Conservation (phyloP, 2,329 filamentous ascomycete genomes). For the Teratosphaeria epicoccoides region DNA sequence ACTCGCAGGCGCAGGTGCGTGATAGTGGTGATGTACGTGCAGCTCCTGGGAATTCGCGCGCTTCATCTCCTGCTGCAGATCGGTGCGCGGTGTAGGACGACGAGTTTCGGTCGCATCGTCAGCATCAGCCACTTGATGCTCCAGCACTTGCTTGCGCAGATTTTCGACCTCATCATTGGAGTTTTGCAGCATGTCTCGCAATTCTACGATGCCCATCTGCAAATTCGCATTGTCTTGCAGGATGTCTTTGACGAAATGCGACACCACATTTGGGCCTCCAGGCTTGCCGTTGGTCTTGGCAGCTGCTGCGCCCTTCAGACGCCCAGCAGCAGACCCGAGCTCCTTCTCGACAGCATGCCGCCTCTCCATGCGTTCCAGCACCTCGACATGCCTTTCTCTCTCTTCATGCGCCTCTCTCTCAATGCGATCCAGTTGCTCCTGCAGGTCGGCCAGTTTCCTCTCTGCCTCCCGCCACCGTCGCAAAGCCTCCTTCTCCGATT, state of each 20-base stretch:
- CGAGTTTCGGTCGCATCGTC: conserved; percentile 11
- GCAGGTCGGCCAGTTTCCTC: conserved; percentile 62
- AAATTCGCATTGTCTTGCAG: conserved; percentile 90
- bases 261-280: conserved; percentile 62
- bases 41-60: conserved; percentile 63
- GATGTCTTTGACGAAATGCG: conserved; percentile 91
- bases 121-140: conserved; percentile 54
- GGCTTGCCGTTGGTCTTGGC: conserved; percentile 51
- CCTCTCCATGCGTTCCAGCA: conserved; percentile 72
- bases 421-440: conserved; percentile 80
- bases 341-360: conserved; percentile 74
- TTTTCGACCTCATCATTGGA: conserved; percentile 91
- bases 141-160: conserved; percentile 67
- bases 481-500: conserved; percentile 68
- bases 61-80: conserved; percentile 56
- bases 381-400: conserved; percentile 67
- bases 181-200: conserved; percentile 78
- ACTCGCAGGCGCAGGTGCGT: conserved; percentile 44
- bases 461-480: conserved; percentile 81
- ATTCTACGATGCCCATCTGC: conserved; percentile 81
- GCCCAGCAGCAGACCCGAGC: conserved; percentile 65
- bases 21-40: conserved; percentile 92
- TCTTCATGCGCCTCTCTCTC: conserved; percentile 75
- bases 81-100: conserved; percentile 16
- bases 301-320: conserved; percentile 71